Base-by-base conservation (phyloP, 2,329 filamentous ascomycete species). In the Ambrosiella cleistominuta region DNA sequence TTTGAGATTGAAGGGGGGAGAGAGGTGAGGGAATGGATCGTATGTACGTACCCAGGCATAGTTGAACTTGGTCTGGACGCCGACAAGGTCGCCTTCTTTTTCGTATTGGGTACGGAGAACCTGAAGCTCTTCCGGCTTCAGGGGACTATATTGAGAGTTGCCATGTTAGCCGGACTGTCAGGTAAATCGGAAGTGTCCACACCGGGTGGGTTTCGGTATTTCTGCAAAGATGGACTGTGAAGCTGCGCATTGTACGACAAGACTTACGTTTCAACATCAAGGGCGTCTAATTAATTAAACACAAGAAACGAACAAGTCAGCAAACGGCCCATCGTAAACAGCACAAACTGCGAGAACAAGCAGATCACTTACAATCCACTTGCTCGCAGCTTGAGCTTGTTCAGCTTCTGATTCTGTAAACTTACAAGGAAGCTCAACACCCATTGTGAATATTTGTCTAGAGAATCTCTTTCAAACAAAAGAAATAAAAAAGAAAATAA, bases 1-100 rank as follows among this genome's bases (percentile, higher is more conserved):
- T 19, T 51, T 27, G 36, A 12, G 42, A 12, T 38, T 37, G 27
- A 8, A n/a, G 35, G 12, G 44, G 7, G 36, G n/a, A 45, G 15
- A 53, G 35, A 12, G 35, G 51, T 7, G 35, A 50, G 57, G 51
- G 52, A 15, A 19, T n/a, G 47, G 9, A 9, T 15, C 53, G 37
- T 51, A 42, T 11, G 40, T 40, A 64, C 75, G 59, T 80, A 95
- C 89, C 93, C 93, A 98, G 68, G 93, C 91, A 71, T 91, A 97
- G 81, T 98, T 98, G 80, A 98, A 98, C 70, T 97, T 97, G 62
- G 93, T 98, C 72, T 98, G 93, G 45, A 98, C 81, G 61, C 91
- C 90, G 61, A 95, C 91, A 75, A 95, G 94, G 66, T 95, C 88
- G 64, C 91, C 93, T 73, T 98, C 93, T 69, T 95, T 95, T 69